Percentiles rank a stretch among this genome's conserved stretches.
These are phyloP conservation scores for Breviolum minutum DNA, from an alignment of 73 alveolate genomes.

Conservation along the genomic window DNA sequence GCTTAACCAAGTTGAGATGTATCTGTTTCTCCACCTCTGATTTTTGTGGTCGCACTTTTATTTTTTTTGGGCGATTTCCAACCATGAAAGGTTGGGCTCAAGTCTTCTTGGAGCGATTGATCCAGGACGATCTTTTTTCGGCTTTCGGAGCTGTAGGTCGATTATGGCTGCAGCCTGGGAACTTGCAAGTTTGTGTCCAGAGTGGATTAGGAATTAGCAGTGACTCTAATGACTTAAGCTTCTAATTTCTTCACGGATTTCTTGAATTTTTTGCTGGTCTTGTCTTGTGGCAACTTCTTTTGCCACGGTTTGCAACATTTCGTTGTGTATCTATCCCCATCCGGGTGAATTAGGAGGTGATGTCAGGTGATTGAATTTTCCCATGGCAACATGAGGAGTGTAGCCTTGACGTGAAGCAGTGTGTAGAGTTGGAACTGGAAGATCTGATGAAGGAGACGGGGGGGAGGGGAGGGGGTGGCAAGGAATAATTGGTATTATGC, in stretches of 20 bases:
- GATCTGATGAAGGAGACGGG: not conserved
- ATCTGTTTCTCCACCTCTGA: too few relatives aligned
- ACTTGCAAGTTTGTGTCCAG: not conserved
- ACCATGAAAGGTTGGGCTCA: conserved; percentile 16
- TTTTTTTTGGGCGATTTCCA: not conserved
- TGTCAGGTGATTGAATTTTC: not conserved
- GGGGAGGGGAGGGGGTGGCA: not conserved
- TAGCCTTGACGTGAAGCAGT: not conserved
- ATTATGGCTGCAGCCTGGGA: not conserved
- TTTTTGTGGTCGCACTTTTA: not conserved
- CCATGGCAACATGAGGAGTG: not conserved
- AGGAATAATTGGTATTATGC: not conserved
- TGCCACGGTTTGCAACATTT: not conserved
- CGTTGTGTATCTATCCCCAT: not conserved
- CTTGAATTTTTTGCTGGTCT: not conserved
- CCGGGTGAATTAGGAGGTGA: not conserved
- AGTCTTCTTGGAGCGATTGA: conserved; percentile 19
- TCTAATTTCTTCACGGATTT: not conserved
- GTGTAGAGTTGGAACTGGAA: conserved; percentile 13
- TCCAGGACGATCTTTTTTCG: not conserved
- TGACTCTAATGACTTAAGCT: not conserved
- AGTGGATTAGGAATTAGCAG: not conserved
- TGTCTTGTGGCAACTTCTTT: not conserved
- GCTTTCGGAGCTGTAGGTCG: not conserved
- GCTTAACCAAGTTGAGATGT: too few relatives aligned